Base-by-base conservation (phyloP, 2,329 filamentous ascomycete species). In the Apiospora kogelbergensis region DNA sequence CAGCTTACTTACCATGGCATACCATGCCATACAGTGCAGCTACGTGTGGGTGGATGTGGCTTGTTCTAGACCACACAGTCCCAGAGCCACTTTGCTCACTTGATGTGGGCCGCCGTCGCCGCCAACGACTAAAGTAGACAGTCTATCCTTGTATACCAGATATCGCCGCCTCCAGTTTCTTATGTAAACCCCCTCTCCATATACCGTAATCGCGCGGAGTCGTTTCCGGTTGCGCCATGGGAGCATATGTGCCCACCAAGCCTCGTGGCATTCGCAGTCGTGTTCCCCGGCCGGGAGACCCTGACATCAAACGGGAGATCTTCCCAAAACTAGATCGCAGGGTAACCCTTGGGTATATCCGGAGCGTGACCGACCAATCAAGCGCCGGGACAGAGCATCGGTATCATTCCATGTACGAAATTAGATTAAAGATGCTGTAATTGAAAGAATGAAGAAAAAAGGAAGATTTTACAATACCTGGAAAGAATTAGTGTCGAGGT, bases 181-280 rank as follows among this genome's bases (percentile, higher is more conserved):
- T 60, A 37, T 37, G 17, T 7, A 37, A 33, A 60, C 48, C 4
- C 48, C 48, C 26, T 3, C 48, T 57, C 48, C 17, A 30, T 42
- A 42, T 42, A 30, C n/a, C 26, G 6, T 24, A 9, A 57, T 26
- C 30, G 37, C 30, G 53, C 53, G 53, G 30, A 37, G 53, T 30
- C 53, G 53, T 60, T 60, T 11, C 53, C 53, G 53, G 30, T 60
- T 60, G 53, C 53, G 53, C 53, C 33, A 60, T 60, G 30, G 30
- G 53, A 30, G 42, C 5, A 37, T 20, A 20, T 2, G 48, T 57
- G 26, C 30, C 53, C 53, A 60, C 53, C 53, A 11, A 9, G 33
- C 53, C 53, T 60, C 53, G 53, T 60, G 53, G 53, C 26, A 57
- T 33, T 37, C 30, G n/a, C 20, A 26, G 33, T 7, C 22, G 30